A percentile compares a stretch with the other conserved stretches of the same genome.
Conservation (phyloP, 805 yeast genomes). For the Candida ovalis region DNA sequence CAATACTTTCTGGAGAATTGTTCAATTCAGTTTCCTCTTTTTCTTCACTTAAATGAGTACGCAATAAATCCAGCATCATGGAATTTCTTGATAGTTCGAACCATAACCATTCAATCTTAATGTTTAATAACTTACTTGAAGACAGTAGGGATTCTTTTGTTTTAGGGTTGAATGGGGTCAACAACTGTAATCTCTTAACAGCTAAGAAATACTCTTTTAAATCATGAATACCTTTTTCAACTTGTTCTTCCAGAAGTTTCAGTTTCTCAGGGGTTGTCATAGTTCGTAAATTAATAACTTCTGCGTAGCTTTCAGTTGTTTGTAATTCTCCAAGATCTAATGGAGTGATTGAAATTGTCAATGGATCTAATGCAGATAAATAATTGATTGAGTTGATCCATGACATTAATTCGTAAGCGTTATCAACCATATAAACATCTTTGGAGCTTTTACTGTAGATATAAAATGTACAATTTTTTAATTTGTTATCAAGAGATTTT, state of each 20-base stretch:
- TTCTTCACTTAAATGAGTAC: neutral
- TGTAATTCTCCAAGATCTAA: conserved; percentile 28
- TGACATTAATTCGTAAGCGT: conserved; percentile 43
- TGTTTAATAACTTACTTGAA: conserved; percentile 44
- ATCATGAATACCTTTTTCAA: conserved; percentile 30
- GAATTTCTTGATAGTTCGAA: conserved; percentile 45
- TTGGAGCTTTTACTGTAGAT: conserved; percentile 40
- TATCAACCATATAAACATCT: conserved; percentile 38
- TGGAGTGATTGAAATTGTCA: conserved; percentile 21
- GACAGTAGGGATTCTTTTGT: conserved; percentile 47
- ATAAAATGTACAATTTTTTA: conserved; percentile 30
- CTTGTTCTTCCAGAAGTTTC: conserved; percentile 6
- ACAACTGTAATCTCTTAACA: conserved; percentile 37
- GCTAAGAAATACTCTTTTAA: conserved; percentile 34
- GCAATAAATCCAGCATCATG: conserved; percentile 13
- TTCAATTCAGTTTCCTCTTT: neutral
- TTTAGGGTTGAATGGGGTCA: conserved; percentile 53
- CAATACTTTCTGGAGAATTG: neutral
- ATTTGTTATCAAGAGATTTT: conserved; percentile 1
- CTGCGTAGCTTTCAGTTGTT: conserved; percentile 17
- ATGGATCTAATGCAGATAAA: conserved; percentile 43
- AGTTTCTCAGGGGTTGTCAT: conserved; percentile 9
- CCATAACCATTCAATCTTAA: conserved; percentile 55
- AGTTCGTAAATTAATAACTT: conserved; percentile 16
- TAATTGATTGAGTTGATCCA: conserved; percentile 60